A percentile compares a stretch with the other conserved stretches of the same genome.
Evolutionary conservation across 2,329 filamentous ascomycete genomes (phyloP).

Genomic region (Alternaria angustiovoidea): DNA sequence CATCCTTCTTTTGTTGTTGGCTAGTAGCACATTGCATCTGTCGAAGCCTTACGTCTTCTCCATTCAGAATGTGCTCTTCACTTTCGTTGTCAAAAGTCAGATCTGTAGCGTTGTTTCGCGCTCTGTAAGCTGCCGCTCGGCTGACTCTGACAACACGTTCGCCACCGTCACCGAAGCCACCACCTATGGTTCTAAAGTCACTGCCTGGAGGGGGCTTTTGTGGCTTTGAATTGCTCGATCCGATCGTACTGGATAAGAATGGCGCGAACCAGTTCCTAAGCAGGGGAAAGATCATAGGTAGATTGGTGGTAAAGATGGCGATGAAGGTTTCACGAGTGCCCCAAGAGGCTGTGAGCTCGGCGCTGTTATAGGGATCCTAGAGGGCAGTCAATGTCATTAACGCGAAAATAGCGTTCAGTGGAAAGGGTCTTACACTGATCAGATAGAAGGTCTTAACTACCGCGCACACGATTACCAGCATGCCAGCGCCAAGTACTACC

Average conservation of each 20-base stretch:
- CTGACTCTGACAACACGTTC: too few species aligned
- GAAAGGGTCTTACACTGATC: background rate
- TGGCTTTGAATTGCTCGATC: background rate
- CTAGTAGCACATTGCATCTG: too few species aligned
- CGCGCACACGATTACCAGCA: constrained; percentile 65
- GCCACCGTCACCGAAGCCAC: background rate
- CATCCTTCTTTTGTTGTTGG: too few species aligned
- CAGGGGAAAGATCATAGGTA: constrained; percentile 15
- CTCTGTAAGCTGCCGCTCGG: too few species aligned
- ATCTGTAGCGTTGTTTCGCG: background rate
- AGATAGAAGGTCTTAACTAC: constrained; percentile 59
- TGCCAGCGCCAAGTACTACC: constrained; percentile 63
- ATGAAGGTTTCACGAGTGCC: constrained; percentile 58
- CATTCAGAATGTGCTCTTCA: background rate
- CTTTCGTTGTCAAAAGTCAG: background rate
- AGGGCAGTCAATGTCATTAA: background rate
- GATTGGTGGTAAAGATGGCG: constrained; percentile 55
- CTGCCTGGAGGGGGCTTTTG: background rate
- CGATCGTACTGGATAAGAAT: background rate
- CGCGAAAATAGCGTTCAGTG: too few species aligned
- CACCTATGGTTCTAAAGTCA: background rate
- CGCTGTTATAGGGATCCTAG: background rate
- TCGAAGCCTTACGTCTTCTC: background rate
- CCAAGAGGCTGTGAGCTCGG: constrained; percentile 51
- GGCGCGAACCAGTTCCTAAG: background rate